phyloP scores from a whole-genome alignment of 257 asterid genomes.

The Verbena officinalis region DNA sequence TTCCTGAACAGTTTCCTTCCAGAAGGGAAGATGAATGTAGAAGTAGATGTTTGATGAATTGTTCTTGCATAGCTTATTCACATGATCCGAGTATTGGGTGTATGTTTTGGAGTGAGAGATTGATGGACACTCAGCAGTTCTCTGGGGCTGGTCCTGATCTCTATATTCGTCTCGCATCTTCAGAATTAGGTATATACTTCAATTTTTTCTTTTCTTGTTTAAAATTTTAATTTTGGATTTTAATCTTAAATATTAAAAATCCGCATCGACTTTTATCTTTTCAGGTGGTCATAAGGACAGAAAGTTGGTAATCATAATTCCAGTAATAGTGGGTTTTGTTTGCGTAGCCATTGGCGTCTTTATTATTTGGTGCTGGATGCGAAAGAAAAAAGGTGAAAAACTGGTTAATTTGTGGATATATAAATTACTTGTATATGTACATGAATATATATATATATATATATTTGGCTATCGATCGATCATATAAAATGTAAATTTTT shows the following conservation, averaged over 20 bases:
- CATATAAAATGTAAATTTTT: no score
- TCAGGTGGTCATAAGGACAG: conserved; percentile 25
- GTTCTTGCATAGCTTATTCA: conserved; percentile 63
- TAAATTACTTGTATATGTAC: no score
- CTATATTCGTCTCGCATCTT: conserved; percentile 37
- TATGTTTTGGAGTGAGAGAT: conserved; percentile 40
- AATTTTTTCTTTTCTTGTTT: not conserved
- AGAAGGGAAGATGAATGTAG: conserved; percentile 30
- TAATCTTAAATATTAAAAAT: no score
- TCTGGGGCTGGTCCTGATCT: conserved; percentile 36
- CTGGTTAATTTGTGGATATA: not conserved
- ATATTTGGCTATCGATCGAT: no score
- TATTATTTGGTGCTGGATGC: conserved; percentile 26
- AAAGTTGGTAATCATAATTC: conserved; percentile 22
- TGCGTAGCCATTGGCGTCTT: not conserved
- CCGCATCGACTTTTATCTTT: no score
- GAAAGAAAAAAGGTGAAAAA: conserved; percentile 20
- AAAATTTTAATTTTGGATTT: not conserved
- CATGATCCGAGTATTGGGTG: conserved; percentile 39
- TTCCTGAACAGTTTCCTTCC: not conserved
- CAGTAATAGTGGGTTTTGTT: conserved; percentile 4
- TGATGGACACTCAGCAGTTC: conserved; percentile 44
- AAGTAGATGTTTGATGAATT: conserved; percentile 40
- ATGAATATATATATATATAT: no score
- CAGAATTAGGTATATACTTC: conserved; percentile 22